Percentiles rank a stretch among this genome's conserved stretches.
Evolutionary conservation across 1,139 yeast genomes (phyloP).

Genomic region (Kazachstania sp.): DNA sequence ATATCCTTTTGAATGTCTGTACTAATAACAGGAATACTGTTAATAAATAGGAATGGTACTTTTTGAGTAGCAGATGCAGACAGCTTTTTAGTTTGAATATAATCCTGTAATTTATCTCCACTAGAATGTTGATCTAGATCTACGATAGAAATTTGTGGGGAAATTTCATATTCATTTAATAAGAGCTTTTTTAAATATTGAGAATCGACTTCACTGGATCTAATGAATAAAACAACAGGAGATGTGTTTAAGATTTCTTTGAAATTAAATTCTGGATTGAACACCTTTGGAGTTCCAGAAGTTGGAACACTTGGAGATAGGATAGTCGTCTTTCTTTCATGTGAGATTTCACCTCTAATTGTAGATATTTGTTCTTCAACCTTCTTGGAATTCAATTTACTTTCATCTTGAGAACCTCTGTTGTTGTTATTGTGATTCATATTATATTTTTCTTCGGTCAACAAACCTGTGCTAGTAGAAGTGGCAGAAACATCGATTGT

Average conservation of each 20-base stretch:
- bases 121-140: slow-evolving; percentile 65
- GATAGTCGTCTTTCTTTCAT: neutral
- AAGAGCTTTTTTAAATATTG: slow-evolving; percentile 53
- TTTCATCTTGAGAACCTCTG: slow-evolving; percentile 4
- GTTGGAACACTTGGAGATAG: neutral
- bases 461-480: neutral
- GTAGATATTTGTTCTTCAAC: slow-evolving; percentile 15
- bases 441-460: neutral
- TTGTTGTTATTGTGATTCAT: neutral
- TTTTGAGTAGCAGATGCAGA: slow-evolving; percentile 2
- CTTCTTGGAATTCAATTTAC: slow-evolving; percentile 8
- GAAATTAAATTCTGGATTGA: slow-evolving; percentile 12
- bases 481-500: neutral
- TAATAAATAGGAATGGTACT: slow-evolving; percentile 20
- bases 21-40: slow-evolving; percentile 13
- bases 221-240: slow-evolving; percentile 22
- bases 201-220: slow-evolving; percentile 34
- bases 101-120: slow-evolving; percentile 46
- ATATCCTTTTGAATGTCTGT: slow-evolving; percentile 10
- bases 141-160: slow-evolving; percentile 58
- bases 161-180: slow-evolving; percentile 48
- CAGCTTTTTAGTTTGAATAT: slow-evolving; percentile 28
- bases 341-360: slow-evolving; percentile 9
- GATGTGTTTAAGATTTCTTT: slow-evolving; percentile 22
- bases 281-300: neutral